phyloP scores from a whole-genome alignment of 2,329 filamentous ascomycete genomes.

The Penicillium italicum region DNA sequence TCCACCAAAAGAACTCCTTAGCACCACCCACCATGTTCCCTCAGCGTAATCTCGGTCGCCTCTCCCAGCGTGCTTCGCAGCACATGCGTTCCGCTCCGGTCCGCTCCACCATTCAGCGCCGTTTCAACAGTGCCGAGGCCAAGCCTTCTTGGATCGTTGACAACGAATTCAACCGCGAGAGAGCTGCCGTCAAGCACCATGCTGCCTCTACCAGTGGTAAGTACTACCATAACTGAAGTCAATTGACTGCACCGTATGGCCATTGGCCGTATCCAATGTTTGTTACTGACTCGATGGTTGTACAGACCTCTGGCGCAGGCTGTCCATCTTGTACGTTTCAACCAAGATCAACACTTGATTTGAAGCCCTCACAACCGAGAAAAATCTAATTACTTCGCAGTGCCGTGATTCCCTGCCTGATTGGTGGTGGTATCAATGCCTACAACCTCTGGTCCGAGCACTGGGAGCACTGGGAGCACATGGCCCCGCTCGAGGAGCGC shows the following conservation, averaged over 20 bases:
- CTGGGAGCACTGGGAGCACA: conserved; percentile 91
- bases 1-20: conserved; percentile 23
- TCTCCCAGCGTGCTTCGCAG: conserved; percentile 60
- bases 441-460: conserved; percentile 91
- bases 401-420: conserved; percentile 68
- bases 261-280: background rate
- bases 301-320: conserved; percentile 88
- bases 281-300: conserved; percentile 27
- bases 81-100: conserved; percentile 55
- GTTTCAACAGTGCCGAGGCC: conserved; percentile 61
- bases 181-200: conserved; percentile 85
- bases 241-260: conserved; percentile 6
- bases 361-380: background rate
- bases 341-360: background rate
- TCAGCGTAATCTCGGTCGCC: conserved; percentile 60
- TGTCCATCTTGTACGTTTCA: conserved; percentile 85
- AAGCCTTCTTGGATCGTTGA: conserved; percentile 63
- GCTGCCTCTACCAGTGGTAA: conserved; percentile 77
- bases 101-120: conserved; percentile 62
- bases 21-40: conserved; percentile 56
- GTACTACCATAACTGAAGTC: conserved; percentile 34
- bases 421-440: conserved; percentile 73
- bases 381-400: conserved; percentile 46
- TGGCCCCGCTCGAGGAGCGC: conserved; percentile 84
- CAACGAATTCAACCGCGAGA: conserved; percentile 92